A percentile compares a stretch with the other conserved stretches of the same genome.
phyloP scores from a whole-genome alignment of 768 basidiomycete species.

The Lactifluus piperatus region DNA sequence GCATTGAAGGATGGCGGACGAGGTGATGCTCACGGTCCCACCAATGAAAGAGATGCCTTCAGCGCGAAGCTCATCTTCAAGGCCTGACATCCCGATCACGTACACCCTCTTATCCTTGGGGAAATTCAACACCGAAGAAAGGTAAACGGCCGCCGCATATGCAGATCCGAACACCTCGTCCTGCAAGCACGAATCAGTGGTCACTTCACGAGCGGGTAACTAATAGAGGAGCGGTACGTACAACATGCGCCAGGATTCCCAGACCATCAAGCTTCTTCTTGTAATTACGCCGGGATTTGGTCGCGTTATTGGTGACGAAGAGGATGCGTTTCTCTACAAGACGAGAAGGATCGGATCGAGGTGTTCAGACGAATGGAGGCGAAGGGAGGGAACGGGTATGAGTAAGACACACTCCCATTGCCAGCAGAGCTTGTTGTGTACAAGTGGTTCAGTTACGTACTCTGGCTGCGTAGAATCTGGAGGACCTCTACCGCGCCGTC shows the following conservation, averaged over 20 bases:
- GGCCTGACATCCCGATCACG: constrained; percentile 84
- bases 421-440: neutral
- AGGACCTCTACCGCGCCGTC: constrained; percentile 75
- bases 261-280: constrained; percentile 88
- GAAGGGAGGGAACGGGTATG: neutral
- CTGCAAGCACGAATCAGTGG: constrained; percentile 33
- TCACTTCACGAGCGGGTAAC: neutral
- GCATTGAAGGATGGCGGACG: constrained; percentile 1
- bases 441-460: constrained; percentile 43
- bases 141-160: constrained; percentile 74
- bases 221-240: constrained; percentile 34
- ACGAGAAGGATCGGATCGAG: constrained; percentile 8
- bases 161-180: constrained; percentile 97
- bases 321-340: constrained; percentile 48
- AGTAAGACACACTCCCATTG: neutral
- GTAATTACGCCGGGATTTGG: constrained; percentile 82
- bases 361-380: constrained; percentile 5
- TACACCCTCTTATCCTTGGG: constrained; percentile 91
- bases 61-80: constrained; percentile 88
- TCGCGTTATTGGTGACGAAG: constrained; percentile 97
- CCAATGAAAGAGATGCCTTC: constrained; percentile 78
- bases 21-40: constrained; percentile 58
- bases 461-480: constrained; percentile 55
- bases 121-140: constrained; percentile 83
- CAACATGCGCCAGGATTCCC: constrained; percentile 76